Evolutionary conservation across 2,329 filamentous ascomycete species (phyloP).

Genomic region (Trichophaea hybrida): DNA sequence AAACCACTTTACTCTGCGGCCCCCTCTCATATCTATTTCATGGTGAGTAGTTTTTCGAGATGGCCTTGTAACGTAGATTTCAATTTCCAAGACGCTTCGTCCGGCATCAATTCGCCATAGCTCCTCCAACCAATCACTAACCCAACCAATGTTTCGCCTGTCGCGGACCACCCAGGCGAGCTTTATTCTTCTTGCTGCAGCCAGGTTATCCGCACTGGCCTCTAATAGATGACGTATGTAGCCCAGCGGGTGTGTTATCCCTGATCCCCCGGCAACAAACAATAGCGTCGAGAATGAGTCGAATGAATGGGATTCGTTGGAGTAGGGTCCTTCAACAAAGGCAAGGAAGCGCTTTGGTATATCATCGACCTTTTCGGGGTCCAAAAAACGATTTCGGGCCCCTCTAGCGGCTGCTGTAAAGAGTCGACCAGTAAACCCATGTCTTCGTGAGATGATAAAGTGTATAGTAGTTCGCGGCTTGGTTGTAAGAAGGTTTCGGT

Average conservation of each 20-base stretch:
- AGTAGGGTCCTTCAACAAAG: slow-evolving; percentile 67
- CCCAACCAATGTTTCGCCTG: slow-evolving; percentile 81
- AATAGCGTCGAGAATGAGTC: slow-evolving; percentile 86
- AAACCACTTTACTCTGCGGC: slow-evolving; percentile 76
- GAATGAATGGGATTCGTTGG: slow-evolving; percentile 53
- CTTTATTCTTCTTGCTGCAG: slow-evolving; percentile 66
- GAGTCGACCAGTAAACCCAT: slow-evolving; percentile 57
- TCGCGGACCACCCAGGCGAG: slow-evolving; percentile 90
- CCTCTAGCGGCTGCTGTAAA: slow-evolving; percentile 54
- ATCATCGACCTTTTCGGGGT: slow-evolving; percentile 29
- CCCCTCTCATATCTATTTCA: slow-evolving; percentile 55
- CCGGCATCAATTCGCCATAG: slow-evolving; percentile 54
- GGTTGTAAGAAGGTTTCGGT: slow-evolving; percentile 55
- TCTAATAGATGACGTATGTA: slow-evolving; percentile 66
- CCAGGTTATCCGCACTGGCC: slow-evolving; percentile 53
- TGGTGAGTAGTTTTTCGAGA: slow-evolving; percentile 61
- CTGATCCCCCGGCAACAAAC: slow-evolving; percentile 81
- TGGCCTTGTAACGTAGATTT: slow-evolving; percentile 81
- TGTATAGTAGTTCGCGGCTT: slow-evolving; percentile 49
- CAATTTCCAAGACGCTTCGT: slow-evolving; percentile 67
- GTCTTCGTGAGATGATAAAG: slow-evolving; percentile 57
- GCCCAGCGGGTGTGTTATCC: slow-evolving; percentile 88
- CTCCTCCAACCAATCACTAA: slow-evolving; percentile 66
- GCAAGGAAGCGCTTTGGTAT: slow-evolving; percentile 36
- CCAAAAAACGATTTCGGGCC: slow-evolving; percentile 37